Evolutionary conservation across 176 grass and related monocot genomes (phyloP).

Genomic region (Avena insularis): DNA sequence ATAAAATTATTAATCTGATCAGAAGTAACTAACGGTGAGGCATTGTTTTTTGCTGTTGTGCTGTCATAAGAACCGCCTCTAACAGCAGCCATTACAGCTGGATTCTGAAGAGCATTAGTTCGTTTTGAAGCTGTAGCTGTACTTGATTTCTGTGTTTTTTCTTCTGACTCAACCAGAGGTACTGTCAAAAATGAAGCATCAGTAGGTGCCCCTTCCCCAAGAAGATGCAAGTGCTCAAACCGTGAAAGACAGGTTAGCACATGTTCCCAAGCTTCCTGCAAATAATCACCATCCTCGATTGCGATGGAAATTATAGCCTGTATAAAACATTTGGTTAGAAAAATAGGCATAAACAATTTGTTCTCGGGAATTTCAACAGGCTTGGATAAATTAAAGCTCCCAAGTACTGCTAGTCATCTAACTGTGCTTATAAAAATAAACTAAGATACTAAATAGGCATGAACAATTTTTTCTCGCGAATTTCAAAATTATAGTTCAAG

Average conservation of each 20-base stretch:
- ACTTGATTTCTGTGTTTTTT: slow-evolving; percentile 54
- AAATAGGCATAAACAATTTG: slow-evolving; percentile 14
- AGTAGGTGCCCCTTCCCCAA: slow-evolving; percentile 90
- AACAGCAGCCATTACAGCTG: slow-evolving; percentile 88
- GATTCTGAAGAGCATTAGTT: slow-evolving; percentile 89
- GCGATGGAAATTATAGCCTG: slow-evolving; percentile 98
- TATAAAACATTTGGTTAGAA: slow-evolving; percentile 30
- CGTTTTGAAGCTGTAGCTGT: slow-evolving; percentile 57
- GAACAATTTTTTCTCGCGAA: slow-evolving; percentile 19
- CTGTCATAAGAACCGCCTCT: slow-evolving; percentile 99
- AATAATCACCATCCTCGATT: slow-evolving; percentile 96
- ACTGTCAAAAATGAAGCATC: slow-evolving; percentile 97
- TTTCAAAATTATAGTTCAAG: not conserved
- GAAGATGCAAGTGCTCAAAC: slow-evolving; percentile 94
- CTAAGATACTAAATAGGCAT: slow-evolving; percentile 9
- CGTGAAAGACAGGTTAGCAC: slow-evolving; percentile 97
- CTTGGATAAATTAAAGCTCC: not conserved
- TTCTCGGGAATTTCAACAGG: not conserved
- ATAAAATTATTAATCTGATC: slow-evolving; percentile 97
- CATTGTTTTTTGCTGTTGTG: slow-evolving; percentile 65
- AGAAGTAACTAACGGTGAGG: slow-evolving; percentile 68
- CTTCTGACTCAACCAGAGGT: slow-evolving; percentile 62
- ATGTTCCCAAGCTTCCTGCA: slow-evolving; percentile 98
- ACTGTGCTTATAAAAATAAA: not conserved
- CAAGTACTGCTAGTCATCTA: slow-evolving; percentile 18